phyloP scores from a whole-genome alignment of 2,329 filamentous ascomycete species.

The Colletotrichum australisinense region DNA sequence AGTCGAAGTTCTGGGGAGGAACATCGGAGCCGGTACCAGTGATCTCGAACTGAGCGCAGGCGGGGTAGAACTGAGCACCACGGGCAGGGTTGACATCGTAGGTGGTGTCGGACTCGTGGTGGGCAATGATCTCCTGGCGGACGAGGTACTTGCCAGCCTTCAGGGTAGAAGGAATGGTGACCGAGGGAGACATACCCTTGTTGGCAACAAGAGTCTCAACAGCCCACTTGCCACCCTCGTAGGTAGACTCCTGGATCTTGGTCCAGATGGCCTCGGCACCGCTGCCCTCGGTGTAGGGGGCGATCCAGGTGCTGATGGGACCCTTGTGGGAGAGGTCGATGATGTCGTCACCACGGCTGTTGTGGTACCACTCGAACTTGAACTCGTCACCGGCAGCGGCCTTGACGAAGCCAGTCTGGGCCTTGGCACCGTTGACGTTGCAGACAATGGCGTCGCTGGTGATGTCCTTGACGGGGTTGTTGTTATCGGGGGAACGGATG shows the following conservation, averaged over 20 bases:
- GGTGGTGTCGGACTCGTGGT: constrained; percentile 56
- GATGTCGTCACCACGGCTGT: constrained; percentile 62
- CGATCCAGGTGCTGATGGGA: constrained; percentile 65
- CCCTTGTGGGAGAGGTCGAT: constrained; percentile 64
- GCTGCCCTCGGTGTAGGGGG: constrained; percentile 52
- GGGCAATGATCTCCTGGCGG: constrained; percentile 66
- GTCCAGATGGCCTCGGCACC: constrained; percentile 64
- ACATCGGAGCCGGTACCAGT: constrained; percentile 63
- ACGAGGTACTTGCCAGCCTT: constrained; percentile 64
- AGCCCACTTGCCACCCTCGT: constrained; percentile 55
- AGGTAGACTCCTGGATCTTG: constrained; percentile 52
- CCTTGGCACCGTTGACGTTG: constrained; percentile 54
- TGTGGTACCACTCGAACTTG: constrained; percentile 62
- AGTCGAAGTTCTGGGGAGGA: constrained; percentile 55
- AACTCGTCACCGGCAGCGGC: constrained; percentile 61
- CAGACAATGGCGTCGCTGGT: constrained; percentile 54
- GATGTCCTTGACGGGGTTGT: constrained; percentile 58
- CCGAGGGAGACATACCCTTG: constrained; percentile 57
- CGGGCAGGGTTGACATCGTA: constrained; percentile 46
- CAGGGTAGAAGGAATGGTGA: constrained; percentile 58
- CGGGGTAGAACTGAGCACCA: constrained; percentile 66
- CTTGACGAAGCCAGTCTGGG: constrained; percentile 51
- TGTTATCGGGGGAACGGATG: constrained; percentile 57
- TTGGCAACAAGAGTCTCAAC: constrained; percentile 58
- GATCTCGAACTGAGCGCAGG: constrained; percentile 71